phyloP scores from a whole-genome alignment of 192 early-diverging fungal species.

The Entophlyctis luteolus region DNA sequence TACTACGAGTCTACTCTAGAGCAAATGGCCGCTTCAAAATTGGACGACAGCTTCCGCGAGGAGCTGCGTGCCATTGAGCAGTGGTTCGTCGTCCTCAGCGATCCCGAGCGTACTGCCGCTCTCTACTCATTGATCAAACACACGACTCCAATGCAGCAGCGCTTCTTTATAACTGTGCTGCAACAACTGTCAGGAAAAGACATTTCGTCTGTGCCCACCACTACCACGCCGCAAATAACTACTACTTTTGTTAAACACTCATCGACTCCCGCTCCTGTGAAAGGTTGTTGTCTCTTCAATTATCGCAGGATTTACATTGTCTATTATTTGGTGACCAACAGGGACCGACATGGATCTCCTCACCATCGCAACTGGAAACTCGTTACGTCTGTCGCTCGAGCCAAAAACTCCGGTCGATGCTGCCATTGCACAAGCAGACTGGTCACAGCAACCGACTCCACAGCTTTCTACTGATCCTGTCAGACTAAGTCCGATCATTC shows the following conservation, averaged over 20 bases:
- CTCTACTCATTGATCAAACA: constrained; percentile 89
- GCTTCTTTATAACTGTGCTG: constrained; percentile 90
- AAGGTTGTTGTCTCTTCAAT: background rate
- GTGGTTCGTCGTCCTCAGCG: constrained; percentile 86
- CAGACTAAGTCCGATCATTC: background rate
- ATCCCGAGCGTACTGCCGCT: constrained; percentile 87
- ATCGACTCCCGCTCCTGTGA: background rate
- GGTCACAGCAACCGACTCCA: constrained; percentile 27
- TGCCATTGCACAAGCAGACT: constrained; percentile 43
- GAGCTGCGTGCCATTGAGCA: constrained; percentile 89
- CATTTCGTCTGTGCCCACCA: background rate
- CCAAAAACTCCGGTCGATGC: constrained; percentile 46
- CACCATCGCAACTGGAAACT: constrained; percentile 18
- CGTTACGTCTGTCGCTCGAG: background rate
- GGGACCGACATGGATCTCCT: constrained; percentile 12
- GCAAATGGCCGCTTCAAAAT: constrained; percentile 69
- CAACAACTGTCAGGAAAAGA: constrained; percentile 90
- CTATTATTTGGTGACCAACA: background rate
- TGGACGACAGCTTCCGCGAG: constrained; percentile 63
- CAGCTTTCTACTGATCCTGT: background rate
- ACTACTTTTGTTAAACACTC: background rate
- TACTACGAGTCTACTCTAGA: constrained; percentile 90
- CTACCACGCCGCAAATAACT: background rate
- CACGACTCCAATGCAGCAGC: constrained; percentile 84
- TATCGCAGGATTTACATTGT: background rate